Conservation (phyloP, 208 protist species). For the Crithidia sp. region DNA sequence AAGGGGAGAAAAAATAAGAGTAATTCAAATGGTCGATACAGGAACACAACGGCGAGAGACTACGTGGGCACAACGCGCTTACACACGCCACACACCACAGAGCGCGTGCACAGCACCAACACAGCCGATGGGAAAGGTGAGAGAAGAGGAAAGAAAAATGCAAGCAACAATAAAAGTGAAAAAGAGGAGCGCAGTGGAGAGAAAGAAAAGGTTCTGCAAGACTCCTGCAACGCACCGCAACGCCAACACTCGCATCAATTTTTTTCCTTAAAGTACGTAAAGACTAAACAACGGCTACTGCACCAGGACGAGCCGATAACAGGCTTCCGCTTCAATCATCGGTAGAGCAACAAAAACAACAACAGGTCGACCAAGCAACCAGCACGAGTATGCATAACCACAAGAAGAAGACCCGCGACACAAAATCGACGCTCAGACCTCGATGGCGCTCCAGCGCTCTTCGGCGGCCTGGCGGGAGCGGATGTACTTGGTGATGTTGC, state of each 20-base stretch:
- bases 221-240: too few relatives aligned
- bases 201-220: too few relatives aligned
- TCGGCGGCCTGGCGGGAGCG: constrained; percentile 63
- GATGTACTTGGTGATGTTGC: constrained; percentile 82
- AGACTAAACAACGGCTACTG: too few relatives aligned
- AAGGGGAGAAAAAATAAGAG: too few relatives aligned
- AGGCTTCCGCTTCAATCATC: too few relatives aligned
- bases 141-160: not conserved
- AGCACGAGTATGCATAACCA: not conserved
- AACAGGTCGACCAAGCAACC: not conserved
- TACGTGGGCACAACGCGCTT: not conserved
- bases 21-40: too few relatives aligned
- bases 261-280: too few relatives aligned
- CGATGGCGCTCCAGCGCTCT: constrained; percentile 73
- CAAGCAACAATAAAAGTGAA: not conserved
- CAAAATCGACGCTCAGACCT: constrained; percentile 36
- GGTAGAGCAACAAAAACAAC: not conserved
- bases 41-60: too few relatives aligned
- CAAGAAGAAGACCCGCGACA: constrained; percentile 3
- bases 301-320: too few relatives aligned
- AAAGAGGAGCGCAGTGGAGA: not conserved
- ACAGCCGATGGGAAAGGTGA: too few relatives aligned
- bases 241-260: too few relatives aligned
- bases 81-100: not conserved
- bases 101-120: not conserved